Conservation (phyloP, 208 protist genomes). For the Acanthamoeba culbertsoni region DNA sequence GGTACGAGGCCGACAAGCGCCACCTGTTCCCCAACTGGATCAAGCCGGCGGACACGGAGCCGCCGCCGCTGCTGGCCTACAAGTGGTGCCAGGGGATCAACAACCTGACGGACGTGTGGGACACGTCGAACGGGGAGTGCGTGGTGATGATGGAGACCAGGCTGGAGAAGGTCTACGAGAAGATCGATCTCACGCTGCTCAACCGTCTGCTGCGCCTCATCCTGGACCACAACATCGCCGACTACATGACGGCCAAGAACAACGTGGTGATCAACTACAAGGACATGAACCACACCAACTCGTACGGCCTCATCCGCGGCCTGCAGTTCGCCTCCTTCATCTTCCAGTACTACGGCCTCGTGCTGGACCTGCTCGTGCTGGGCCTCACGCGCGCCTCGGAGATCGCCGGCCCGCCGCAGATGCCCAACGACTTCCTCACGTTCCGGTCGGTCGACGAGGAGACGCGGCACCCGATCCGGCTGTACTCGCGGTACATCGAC, state of each 20-base stretch:
- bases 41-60: conserved; percentile 99
- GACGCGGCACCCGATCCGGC: conserved; percentile 96
- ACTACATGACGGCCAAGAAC: conserved; percentile 99
- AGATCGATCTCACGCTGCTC: conserved; percentile 99
- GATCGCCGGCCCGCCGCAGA: conserved; percentile 95
- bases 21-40: conserved; percentile 99
- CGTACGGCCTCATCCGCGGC: conserved; percentile 98
- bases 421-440: conserved; percentile 98
- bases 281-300: conserved; percentile 99
- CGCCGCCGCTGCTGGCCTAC: conserved; percentile 98
- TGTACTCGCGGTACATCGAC: conserved; percentile 98
- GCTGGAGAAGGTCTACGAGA: conserved; percentile 98
- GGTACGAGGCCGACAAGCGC: conserved; percentile 99
- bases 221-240: conserved; percentile 99
- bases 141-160: conserved; percentile 97
- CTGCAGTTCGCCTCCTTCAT: conserved; percentile 99
- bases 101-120: conserved; percentile 94
- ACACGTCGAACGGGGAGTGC: conserved; percentile 96
- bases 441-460: conserved; percentile 95
- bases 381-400: conserved; percentile 97
- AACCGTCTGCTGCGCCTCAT: conserved; percentile 99
- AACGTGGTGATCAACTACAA: conserved; percentile 99
- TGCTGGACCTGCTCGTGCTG: conserved; percentile 98
- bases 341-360: conserved; percentile 99
- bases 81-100: conserved; percentile 99